Evolutionary conservation across 2,329 filamentous ascomycete genomes (phyloP), one percentile per base, ranked within the genome.

Genomic region (Tolypocladium guangdongense): DNA sequence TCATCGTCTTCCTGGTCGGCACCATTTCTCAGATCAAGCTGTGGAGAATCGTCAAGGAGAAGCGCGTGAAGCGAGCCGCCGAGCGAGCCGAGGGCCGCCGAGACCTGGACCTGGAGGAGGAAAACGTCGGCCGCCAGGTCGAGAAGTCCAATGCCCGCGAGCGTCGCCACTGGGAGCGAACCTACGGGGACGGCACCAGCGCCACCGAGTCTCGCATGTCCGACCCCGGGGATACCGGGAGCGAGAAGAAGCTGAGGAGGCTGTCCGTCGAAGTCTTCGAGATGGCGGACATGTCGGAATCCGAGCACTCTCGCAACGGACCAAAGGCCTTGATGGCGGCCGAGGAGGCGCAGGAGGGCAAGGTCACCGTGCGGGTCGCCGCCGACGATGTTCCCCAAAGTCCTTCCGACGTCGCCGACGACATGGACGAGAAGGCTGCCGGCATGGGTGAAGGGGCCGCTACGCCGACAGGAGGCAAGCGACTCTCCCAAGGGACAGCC

Each of bases 21-120:
- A 74, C 96, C 27, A 77, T 95, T 45, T 95, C 89, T 0, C 92
- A 97, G 66, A 74, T 93, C 60, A 88, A 86, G 62, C 73, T 96
- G 16, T 96, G 90, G 90, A 89, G 83, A 57, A 75, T 95, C 8
- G 81, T 96, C 55, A 82, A 83, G 61, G 78, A 84, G 56, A 77
- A 76, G 47, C 77, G 80, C 50, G 74, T 77, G 59, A 73, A 75
- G 68, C 79, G 71, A 61, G 78, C 75, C 0, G 73, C 72, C 18
- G 74, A 74, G 53, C 67, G 69, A 51, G 73, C 73, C n/a, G 74
- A 78, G 61, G 75, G 72, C 22, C 73, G 78, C 63, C 74, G 68
- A 3, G 76, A 80, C 53, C 69, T 83, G 54, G 78, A 85, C 51
- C 74, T 73, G 50, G 81, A 86, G 57, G 88, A 96, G 64, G 82